Conservation (phyloP, 1,139 yeast genomes). For the Debaryomyces fabryi region DNA sequence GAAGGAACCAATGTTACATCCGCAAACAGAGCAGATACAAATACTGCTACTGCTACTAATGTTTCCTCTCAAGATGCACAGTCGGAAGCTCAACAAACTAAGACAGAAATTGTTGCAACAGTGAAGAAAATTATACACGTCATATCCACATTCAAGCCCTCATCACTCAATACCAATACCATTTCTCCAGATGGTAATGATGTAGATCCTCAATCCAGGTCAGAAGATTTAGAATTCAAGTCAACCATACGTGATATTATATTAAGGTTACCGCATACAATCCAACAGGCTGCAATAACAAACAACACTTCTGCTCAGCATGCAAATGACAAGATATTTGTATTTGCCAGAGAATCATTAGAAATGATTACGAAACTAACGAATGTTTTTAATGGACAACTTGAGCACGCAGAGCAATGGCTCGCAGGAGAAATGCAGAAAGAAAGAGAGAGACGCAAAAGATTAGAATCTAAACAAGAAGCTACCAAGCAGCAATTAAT, state of each 20-base stretch:
- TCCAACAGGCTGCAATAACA: slow-evolving; percentile 32
- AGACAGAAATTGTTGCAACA: slow-evolving; percentile 83
- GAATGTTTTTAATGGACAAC: slow-evolving; percentile 78
- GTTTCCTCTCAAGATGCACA: neutral
- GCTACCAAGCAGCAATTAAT: neutral
- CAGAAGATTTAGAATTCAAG: slow-evolving; percentile 38
- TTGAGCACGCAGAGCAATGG: slow-evolving; percentile 87
- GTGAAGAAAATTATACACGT: slow-evolving; percentile 86
- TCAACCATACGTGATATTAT: slow-evolving; percentile 80
- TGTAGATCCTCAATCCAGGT: neutral
- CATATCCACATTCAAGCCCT: slow-evolving; percentile 87
- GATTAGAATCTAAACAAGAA: neutral
- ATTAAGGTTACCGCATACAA: slow-evolving; percentile 62
- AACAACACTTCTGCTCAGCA: slow-evolving; percentile 30
- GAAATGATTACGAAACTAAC: slow-evolving; percentile 87
- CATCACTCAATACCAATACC: slow-evolving; percentile 38
- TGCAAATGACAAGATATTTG: slow-evolving; percentile 65
- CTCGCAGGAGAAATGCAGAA: slow-evolving; percentile 46
- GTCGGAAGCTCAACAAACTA: slow-evolving; percentile 36
- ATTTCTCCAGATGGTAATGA: slow-evolving; percentile 16
- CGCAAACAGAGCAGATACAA: neutral
- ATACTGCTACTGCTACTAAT: neutral
- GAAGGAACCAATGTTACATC: slow-evolving; percentile 11
- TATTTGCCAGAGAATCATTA: slow-evolving; percentile 85
- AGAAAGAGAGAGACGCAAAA: slow-evolving; percentile 2